These are phyloP conservation scores for Phyllosticta citriasiana DNA, from an alignment of 2,329 filamentous ascomycete genomes.

Conservation along the genomic window DNA sequence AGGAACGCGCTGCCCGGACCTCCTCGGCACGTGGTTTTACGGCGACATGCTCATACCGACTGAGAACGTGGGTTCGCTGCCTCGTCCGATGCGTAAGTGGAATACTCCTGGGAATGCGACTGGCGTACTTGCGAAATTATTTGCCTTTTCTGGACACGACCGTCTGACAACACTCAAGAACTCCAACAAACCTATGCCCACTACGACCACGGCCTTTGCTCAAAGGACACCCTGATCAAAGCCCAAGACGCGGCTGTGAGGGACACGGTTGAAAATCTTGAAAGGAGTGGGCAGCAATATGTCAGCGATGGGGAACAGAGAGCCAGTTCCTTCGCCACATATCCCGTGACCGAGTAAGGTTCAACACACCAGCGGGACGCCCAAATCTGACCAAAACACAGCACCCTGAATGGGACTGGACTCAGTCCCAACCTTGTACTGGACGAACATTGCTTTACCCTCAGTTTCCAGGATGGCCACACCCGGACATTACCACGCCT, in stretches of 20 bases:
- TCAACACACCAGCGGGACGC: neutral
- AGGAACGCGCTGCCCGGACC: neutral
- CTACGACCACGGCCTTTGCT: slow-evolving; percentile 5
- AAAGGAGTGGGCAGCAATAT: slow-evolving; percentile 4
- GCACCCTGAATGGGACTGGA: slow-evolving; percentile 7
- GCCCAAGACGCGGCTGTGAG: neutral
- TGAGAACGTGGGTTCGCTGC: slow-evolving; percentile 10
- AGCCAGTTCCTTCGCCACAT: slow-evolving; percentile 7
- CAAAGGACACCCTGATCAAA: neutral
- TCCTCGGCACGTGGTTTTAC: neutral
- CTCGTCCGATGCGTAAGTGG: slow-evolving; percentile 10
- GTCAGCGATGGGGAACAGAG: slow-evolving; percentile 7
- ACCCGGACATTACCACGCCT: slow-evolving; percentile 6
- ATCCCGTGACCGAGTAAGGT: slow-evolving; percentile 8
- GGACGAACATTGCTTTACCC: slow-evolving; percentile 8
- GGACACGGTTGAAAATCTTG: slow-evolving; percentile 7
- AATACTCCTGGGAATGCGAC: neutral
- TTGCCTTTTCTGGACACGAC: neutral
- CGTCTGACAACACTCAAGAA: slow-evolving; percentile 3
- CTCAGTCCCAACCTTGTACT: slow-evolving; percentile 2
- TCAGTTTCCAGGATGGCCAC: slow-evolving; percentile 9
- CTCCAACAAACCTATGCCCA: slow-evolving; percentile 9
- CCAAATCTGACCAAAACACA: neutral
- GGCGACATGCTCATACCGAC: slow-evolving; percentile 4
- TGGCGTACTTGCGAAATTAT: neutral